Evolutionary conservation across 2,329 filamentous ascomycete species (phyloP), one percentile per base, ranked within the genome.

Genomic region (Shiraia bambusicola): DNA sequence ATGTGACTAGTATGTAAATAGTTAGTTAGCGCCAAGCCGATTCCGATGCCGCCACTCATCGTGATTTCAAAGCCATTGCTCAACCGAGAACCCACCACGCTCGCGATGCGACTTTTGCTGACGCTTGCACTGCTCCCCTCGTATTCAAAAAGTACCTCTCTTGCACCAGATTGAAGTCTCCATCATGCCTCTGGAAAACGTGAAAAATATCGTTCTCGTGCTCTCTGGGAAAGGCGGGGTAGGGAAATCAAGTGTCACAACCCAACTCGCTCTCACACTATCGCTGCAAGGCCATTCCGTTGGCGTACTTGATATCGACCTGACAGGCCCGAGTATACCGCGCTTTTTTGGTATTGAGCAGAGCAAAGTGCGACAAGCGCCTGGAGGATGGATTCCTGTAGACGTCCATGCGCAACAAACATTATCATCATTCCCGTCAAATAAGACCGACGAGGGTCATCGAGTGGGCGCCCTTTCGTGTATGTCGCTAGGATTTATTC

Each of bases 181-280:
- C 43, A 70, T 55, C 22, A 87, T 86, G 82, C 85, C 83, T 47
- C 76, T 87, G 19, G 69, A 79, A 39, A 84, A 84, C 56, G 79
- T 92, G 60, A 86, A 88, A 60, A 83, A 91, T 64, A 85, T 93
- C 50, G 76, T 90, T 52, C 79, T 93, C 56, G 87, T 88, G 49
- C 85, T 98, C 34, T 97, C 93, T 10, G 93, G 93, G 58, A 98
- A 98, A 79, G 93, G 93, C 63, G 93, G 93, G 57, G 93, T 98
- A 14, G 93, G 93, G 44, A 98, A 98, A 76, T 97, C 92, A 30
- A 95, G 90, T 37, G 84, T 96, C n/a, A 97, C 93, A 1, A 94
- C 92, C 1, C 93, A 98, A 69, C 83, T 98, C 12, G 93, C 93
- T 7, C 81, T 98, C 27, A 90, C 91, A 0, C 82, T 98, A 24